Evolutionary conservation across 352 stramenopile genomes (phyloP).

Genomic region (Phytophthora macrochlamydospora): DNA sequence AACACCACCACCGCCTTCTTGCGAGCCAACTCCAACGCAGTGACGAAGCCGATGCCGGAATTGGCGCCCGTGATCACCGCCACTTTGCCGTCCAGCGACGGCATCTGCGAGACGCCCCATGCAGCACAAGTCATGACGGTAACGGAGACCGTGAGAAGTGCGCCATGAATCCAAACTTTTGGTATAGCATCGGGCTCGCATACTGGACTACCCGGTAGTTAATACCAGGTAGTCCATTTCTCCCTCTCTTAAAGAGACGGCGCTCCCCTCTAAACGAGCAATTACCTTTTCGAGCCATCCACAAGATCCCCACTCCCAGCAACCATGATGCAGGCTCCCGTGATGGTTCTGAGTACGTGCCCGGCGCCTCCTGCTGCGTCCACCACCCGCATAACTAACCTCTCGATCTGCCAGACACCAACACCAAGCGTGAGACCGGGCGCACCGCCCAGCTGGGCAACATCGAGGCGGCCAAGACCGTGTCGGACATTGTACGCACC

Average conservation of each 20-base stretch:
- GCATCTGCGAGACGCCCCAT: constrained; percentile 33
- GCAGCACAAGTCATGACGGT: neutral
- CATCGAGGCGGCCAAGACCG: constrained; percentile 97
- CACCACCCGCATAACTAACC: neutral
- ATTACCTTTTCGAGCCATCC: neutral
- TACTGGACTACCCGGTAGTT: neutral
- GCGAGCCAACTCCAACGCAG: constrained; percentile 57
- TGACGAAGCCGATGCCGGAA: constrained; percentile 86
- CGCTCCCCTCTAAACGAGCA: neutral
- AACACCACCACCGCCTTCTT: constrained; percentile 79
- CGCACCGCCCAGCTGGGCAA: constrained; percentile 98
- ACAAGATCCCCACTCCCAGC: neutral
- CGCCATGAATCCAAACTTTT: neutral
- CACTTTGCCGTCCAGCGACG: constrained; percentile 56
- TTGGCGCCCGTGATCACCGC: constrained; percentile 87
- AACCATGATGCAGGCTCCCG: constrained; percentile 90
- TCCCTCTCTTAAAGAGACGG: no score
- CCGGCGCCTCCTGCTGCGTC: neutral
- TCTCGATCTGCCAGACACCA: constrained; percentile 78
- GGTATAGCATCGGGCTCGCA: neutral
- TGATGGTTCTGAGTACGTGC: constrained; percentile 96
- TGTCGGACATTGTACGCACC: constrained; percentile 98
- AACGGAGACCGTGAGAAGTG: neutral
- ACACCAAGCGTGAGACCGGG: constrained; percentile 98
- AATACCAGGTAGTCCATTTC: neutral